These are phyloP conservation scores for Closterium sp. DNA, from an alignment of 139 green algal species.

Conservation along the genomic window DNA sequence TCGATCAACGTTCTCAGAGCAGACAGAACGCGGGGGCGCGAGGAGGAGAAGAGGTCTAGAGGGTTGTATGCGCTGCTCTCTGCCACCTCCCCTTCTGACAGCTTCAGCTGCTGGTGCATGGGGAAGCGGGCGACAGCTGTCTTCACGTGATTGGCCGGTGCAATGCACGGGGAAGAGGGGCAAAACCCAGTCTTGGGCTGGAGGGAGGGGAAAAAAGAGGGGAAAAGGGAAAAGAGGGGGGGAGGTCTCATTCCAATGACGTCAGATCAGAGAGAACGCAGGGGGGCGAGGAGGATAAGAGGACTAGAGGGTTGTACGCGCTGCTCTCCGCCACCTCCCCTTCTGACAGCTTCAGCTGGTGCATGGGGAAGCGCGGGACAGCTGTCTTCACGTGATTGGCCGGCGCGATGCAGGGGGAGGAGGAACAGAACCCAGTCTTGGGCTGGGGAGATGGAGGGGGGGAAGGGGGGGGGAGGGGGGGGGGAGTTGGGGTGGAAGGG, in stretches of 20 bases:
- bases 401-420: not conserved
- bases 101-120: constrained; percentile 41
- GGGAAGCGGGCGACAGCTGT: constrained; percentile 8
- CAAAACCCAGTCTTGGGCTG: constrained; percentile 28
- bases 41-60: constrained; percentile 73
- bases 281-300: constrained; percentile 65
- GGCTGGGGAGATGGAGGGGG: not conserved
- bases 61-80: constrained; percentile 69
- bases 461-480: too few species aligned
- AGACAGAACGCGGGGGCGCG: constrained; percentile 41
- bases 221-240: not conserved
- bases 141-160: constrained; percentile 15
- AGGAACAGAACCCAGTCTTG: constrained; percentile 4
- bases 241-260: not conserved
- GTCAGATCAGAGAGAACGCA: constrained; percentile 36
- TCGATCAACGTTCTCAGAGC: constrained; percentile 53
- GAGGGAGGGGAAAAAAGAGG: too few species aligned
- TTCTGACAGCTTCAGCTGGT: constrained; percentile 27
- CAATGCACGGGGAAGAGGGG: not conserved
- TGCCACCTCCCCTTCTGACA: constrained; percentile 14
- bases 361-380: constrained; percentile 21
- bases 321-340: constrained; percentile 39
- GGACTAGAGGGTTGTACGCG: constrained; percentile 72
- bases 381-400: constrained; percentile 14
- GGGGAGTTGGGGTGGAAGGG: not conserved